These are phyloP conservation scores for Petrea volubilis DNA, from an alignment of 257 asterid species.

Conservation along the genomic window DNA sequence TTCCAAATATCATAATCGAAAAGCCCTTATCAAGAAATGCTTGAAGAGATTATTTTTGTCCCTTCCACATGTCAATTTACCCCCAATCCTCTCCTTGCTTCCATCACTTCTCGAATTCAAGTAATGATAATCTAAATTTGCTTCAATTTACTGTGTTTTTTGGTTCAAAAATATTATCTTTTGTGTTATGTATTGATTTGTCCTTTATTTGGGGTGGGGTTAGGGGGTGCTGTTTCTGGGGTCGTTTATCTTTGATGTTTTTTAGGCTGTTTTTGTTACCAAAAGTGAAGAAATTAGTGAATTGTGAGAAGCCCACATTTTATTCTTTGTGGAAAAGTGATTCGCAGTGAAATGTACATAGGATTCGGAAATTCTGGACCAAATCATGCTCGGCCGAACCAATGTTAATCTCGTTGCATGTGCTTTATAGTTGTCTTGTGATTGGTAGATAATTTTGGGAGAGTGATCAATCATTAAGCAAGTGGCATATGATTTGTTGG, in stretches of 20 bases:
- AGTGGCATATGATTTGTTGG: no score
- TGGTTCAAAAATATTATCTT: not conserved
- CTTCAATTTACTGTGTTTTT: not conserved
- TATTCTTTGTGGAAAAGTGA: not conserved
- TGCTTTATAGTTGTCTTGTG: no score
- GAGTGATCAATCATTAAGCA: no score
- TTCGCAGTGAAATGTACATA: not conserved
- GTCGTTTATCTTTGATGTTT: not conserved
- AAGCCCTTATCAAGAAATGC: conserved; percentile 43
- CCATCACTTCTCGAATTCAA: conserved; percentile 60
- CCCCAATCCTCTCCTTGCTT: conserved; percentile 62
- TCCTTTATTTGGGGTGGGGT: not conserved
- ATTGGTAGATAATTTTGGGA: no score
- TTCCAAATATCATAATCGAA: conserved; percentile 24
- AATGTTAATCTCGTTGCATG: no score
- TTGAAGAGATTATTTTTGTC: conserved; percentile 41
- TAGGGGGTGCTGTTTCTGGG: not conserved
- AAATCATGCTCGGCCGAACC: no score
- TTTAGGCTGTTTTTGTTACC: not conserved
- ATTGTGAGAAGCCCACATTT: not conserved
- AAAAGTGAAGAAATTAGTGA: not conserved
- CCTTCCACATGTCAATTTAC: conserved; percentile 35
- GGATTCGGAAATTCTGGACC: no score
- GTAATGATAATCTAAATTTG: conserved; percentile 34
- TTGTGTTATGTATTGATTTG: not conserved